These are phyloP conservation scores for Hypoxylon sp. DNA, from an alignment of 2,329 filamentous ascomycete species.

Conservation along the genomic window DNA sequence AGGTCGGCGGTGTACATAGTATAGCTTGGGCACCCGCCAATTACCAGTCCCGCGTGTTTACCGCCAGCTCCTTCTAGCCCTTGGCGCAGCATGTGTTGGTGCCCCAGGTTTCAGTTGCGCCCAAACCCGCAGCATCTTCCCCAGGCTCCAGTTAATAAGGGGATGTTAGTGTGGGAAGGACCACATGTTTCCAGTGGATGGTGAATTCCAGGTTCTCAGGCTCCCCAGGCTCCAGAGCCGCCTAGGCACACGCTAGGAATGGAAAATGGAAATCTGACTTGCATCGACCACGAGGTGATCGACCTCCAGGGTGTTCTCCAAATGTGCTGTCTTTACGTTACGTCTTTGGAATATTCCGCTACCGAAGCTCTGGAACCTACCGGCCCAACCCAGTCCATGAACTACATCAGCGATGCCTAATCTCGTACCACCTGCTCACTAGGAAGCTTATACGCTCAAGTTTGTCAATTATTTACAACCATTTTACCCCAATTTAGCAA, in stretches of 20 bases:
- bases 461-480: slow-evolving; percentile 13
- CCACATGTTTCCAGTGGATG: slow-evolving; percentile 22
- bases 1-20: slow-evolving; percentile 5
- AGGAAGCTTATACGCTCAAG: slow-evolving; percentile 4
- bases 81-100: slow-evolving; percentile 17
- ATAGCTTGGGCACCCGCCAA: neutral
- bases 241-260: slow-evolving; percentile 6
- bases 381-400: slow-evolving; percentile 5
- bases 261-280: slow-evolving; percentile 20
- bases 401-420: slow-evolving; percentile 11
- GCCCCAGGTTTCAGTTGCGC: slow-evolving; percentile 3
- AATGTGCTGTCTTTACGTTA: slow-evolving; percentile 11
- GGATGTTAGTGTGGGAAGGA: neutral
- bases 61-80: slow-evolving; percentile 19
- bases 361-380: slow-evolving; percentile 39
- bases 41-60: slow-evolving; percentile 1
- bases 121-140: slow-evolving; percentile 13
- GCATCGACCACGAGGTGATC: slow-evolving; percentile 41
- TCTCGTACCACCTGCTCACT: neutral
- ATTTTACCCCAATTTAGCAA: slow-evolving; percentile 3
- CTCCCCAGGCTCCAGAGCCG: slow-evolving; percentile 12
- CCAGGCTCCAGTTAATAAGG: slow-evolving; percentile 19
- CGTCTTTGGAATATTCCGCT: slow-evolving; percentile 30
- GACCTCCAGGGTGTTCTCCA: slow-evolving; percentile 19
- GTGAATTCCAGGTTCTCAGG: slow-evolving; percentile 9